These are phyloP conservation scores for Dioscorea cayenensis DNA, from an alignment of 116 monocot genomes.

Conservation along the genomic window DNA sequence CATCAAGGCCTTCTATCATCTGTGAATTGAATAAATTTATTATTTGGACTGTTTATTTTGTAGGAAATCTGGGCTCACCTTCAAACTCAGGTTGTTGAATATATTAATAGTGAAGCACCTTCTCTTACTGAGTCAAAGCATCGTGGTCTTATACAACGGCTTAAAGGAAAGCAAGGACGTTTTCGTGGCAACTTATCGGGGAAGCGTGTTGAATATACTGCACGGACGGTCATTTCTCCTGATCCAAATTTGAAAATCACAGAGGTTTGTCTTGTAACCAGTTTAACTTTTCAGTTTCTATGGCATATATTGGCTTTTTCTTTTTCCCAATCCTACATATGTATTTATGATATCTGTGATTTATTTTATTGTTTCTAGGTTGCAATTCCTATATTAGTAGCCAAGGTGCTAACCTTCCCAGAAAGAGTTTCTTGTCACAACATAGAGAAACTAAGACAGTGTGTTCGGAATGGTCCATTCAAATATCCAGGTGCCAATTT, in stretches of 20 bases:
- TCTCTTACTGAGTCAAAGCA: slow-evolving; percentile 54
- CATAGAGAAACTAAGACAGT: slow-evolving; percentile 88
- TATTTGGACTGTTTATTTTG: neutral
- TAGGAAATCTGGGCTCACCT: slow-evolving; percentile 80
- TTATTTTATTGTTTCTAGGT: slow-evolving; percentile 41
- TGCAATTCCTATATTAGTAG: slow-evolving; percentile 85
- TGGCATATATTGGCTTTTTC: neutral
- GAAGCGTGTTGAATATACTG: slow-evolving; percentile 95
- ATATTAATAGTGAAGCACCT: slow-evolving; percentile 93
- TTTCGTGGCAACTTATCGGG: slow-evolving; percentile 95
- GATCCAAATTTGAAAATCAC: slow-evolving; percentile 99
- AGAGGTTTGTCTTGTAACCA: slow-evolving; percentile 44
- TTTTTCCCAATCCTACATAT: neutral
- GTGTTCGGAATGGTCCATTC: slow-evolving; percentile 74
- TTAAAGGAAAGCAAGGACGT: slow-evolving; percentile 97
- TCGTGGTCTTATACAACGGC: slow-evolving; percentile 83
- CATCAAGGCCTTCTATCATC: neutral
- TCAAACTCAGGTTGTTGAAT: slow-evolving; percentile 79
- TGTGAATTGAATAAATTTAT: neutral
- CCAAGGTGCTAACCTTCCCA: slow-evolving; percentile 77
- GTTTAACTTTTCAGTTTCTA: neutral
- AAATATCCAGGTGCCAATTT: slow-evolving; percentile 96
- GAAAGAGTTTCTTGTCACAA: slow-evolving; percentile 87
- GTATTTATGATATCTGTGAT: neutral
- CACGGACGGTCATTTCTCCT: slow-evolving; percentile 98